Evolutionary conservation across 108 stramenopile species (phyloP).

Genomic region (Cyclotella distinguenda): DNA sequence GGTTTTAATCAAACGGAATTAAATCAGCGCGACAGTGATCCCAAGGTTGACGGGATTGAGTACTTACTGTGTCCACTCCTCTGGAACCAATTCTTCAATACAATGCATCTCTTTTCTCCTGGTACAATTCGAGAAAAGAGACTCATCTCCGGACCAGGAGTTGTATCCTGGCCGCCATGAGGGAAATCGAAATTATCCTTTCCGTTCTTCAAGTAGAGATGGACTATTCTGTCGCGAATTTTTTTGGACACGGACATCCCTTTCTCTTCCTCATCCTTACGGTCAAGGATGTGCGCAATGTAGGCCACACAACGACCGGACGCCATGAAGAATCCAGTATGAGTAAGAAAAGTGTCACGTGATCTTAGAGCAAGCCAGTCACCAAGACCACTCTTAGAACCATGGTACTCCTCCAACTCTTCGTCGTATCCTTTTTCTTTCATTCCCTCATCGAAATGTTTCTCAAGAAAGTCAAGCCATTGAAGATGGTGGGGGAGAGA

Average conservation of each 20-base stretch:
- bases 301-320: constrained; percentile 37
- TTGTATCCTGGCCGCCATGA: neutral
- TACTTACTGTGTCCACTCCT: constrained; percentile 11
- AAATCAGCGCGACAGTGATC: neutral
- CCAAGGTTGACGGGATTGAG: neutral
- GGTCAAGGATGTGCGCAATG: constrained; percentile 22
- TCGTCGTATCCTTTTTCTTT: constrained; percentile 24
- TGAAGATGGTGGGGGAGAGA: constrained; percentile 14
- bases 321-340: constrained; percentile 43
- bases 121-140: constrained; percentile 36
- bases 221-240: constrained; percentile 16
- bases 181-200: constrained; percentile 37
- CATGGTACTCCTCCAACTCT: constrained; percentile 22
- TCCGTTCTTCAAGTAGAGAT: constrained; percentile 32
- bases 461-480: constrained; percentile 32
- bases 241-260: constrained; percentile 10
- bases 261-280: neutral
- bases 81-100: constrained; percentile 42
- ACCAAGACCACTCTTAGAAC: constrained; percentile 39
- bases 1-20: neutral
- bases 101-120: constrained; percentile 35
- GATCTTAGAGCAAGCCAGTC: constrained; percentile 49
- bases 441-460: constrained; percentile 39
- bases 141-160: constrained; percentile 43
- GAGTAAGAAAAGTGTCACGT: constrained; percentile 33